A percentile compares a stretch with the other conserved stretches of the same genome.
phyloP scores from a whole-genome alignment of 2,329 filamentous ascomycete genomes.

The Capronia epimyces region DNA sequence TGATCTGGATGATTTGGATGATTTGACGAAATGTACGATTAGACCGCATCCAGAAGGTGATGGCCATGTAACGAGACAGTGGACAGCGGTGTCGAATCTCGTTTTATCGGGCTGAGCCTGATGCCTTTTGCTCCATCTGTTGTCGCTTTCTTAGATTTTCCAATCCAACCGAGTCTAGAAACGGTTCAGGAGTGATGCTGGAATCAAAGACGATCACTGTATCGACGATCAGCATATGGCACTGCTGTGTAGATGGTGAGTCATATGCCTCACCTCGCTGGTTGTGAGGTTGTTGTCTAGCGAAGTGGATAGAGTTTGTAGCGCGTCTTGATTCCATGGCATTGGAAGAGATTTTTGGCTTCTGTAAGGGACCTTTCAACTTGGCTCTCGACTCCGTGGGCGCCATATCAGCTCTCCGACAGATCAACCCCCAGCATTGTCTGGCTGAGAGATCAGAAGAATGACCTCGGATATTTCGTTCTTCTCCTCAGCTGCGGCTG shows the following conservation, averaged over 20 bases:
- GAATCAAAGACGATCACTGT: conserved; percentile 36
- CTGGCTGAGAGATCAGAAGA: neutral
- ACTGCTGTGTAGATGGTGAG: conserved; percentile 1
- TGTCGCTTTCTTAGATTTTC: conserved; percentile 32
- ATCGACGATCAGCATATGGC: no score
- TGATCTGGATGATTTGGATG: conserved; percentile 17
- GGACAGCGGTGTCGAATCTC: neutral
- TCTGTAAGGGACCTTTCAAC: conserved; percentile 20
- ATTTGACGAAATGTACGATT: conserved; percentile 22
- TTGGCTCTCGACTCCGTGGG: conserved; percentile 8
- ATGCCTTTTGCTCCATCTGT: conserved; percentile 5
- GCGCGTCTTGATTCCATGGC: conserved; percentile 9
- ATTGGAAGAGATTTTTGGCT: conserved; percentile 9
- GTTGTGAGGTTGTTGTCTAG: conserved; percentile 15
- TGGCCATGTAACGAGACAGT: neutral
- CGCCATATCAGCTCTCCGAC: conserved; percentile 13
- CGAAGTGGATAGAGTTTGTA: conserved; percentile 18
- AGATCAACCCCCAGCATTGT: neutral
- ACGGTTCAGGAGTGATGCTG: conserved; percentile 35
- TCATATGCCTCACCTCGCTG: conserved; percentile 23
- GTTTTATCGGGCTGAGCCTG: neutral
- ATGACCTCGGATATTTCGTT: neutral
- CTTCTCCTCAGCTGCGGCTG: neutral
- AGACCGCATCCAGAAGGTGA: conserved; percentile 1
- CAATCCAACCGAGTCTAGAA: conserved; percentile 36